Conservation (phyloP, 805 yeast species). For the Saccharomyces jurei region DNA sequence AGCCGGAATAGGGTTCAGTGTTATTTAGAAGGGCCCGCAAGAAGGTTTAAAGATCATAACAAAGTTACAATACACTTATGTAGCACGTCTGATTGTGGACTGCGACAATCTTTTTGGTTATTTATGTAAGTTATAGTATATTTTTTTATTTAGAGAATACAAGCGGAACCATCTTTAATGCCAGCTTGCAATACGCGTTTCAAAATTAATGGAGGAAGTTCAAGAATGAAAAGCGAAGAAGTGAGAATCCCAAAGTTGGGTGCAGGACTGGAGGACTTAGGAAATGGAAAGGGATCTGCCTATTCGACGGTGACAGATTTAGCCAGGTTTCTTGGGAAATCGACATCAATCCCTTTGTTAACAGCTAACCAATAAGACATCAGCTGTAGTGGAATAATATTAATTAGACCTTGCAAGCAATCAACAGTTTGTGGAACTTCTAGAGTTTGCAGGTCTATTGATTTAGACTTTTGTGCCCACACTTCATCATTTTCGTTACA, state of each 20-base stretch:
- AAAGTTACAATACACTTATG: background rate
- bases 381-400: constrained; percentile 89
- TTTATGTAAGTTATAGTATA: background rate
- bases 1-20: background rate
- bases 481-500: constrained; percentile 75
- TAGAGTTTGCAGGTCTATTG: constrained; percentile 51
- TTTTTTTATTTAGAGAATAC: background rate
- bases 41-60: background rate
- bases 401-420: constrained; percentile 92
- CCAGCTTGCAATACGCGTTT: background rate
- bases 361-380: constrained; percentile 97
- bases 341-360: constrained; percentile 91
- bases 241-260: background rate
- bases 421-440: constrained; percentile 95
- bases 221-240: background rate
- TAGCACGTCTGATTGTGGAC: background rate
- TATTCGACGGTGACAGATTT: constrained; percentile 96
- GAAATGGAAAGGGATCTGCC: constrained; percentile 2
- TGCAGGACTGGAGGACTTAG: background rate
- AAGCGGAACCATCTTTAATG: background rate
- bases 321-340: constrained; percentile 97
- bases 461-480: constrained; percentile 37
- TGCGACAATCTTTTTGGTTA: background rate
- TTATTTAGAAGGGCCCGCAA: background rate
- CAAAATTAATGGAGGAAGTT: background rate